Conservation (phyloP, 1,284 basidiomycete species). For the Polyporus tsugae region DNA sequence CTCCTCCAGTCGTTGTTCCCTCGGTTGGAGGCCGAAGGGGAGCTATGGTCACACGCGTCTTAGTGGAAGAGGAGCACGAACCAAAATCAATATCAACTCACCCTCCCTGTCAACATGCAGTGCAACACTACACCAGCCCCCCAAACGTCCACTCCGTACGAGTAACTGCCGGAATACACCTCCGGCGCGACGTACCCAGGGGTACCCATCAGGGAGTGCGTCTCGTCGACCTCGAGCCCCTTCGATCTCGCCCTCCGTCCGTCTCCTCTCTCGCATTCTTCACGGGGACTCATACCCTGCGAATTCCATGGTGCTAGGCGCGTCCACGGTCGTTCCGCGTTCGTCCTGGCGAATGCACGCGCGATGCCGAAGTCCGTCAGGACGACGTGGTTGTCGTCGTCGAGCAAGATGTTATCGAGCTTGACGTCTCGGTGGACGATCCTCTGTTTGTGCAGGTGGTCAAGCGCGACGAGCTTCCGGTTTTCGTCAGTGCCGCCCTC, state of each 20-base stretch:
- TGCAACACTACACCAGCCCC: conserved; percentile 66
- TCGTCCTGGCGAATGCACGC: conserved; percentile 55
- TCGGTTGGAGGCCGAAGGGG: conserved; percentile 34
- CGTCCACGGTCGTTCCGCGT: conserved; percentile 27
- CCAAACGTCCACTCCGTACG: conserved; percentile 51
- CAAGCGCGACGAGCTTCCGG: conserved; percentile 34
- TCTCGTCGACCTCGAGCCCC: conserved; percentile 21
- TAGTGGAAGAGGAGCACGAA: background rate
- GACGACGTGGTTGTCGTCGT: conserved; percentile 69
- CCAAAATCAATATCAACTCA: conserved; percentile 13
- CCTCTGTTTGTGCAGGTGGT: conserved; percentile 54
- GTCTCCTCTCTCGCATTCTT: background rate
- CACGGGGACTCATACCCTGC: conserved; percentile 8
- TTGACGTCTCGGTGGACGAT: conserved; percentile 47
- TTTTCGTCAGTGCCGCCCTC: conserved; percentile 47
- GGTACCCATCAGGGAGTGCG: conserved; percentile 36
- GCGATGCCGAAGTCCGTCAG: conserved; percentile 74
- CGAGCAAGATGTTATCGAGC: conserved; percentile 74
- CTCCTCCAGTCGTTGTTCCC: conserved; percentile 30
- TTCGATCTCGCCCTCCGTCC: background rate
- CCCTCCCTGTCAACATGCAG: conserved; percentile 60
- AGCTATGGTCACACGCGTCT: conserved; percentile 24
- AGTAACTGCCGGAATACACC: conserved; percentile 55
- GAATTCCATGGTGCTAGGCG: conserved; percentile 43
- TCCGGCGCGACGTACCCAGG: conserved; percentile 71